These are phyloP conservation scores for Salvia sclarea DNA, from an alignment of 305 asterid species.

Conservation along the genomic window DNA sequence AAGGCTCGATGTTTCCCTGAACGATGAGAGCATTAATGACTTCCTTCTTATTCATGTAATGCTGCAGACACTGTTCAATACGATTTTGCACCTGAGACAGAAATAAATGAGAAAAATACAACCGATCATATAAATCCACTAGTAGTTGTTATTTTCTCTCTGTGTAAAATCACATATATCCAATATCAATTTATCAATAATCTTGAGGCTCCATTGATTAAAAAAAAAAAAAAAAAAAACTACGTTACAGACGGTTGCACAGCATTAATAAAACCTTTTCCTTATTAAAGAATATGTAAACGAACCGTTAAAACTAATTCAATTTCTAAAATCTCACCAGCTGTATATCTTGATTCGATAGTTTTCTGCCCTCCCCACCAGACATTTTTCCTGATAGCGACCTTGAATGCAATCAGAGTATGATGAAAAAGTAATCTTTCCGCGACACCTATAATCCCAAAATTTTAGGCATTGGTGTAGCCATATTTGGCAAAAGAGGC, in stretches of 20 bases:
- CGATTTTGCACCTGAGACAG: conserved; percentile 65
- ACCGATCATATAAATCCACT: conserved; percentile 3
- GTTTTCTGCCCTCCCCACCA: conserved; percentile 59
- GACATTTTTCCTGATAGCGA: conserved; percentile 48
- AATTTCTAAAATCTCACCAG: conserved; percentile 54
- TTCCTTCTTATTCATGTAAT: conserved; percentile 73
- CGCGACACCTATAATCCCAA: conserved; percentile 25
- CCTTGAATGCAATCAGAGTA: conserved; percentile 30
- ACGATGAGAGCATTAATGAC: conserved; percentile 48
- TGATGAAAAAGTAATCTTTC: conserved; percentile 7
- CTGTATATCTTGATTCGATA: conserved; percentile 58
- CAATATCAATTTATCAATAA: background rate
- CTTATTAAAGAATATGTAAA: background rate
- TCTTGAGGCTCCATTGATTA: background rate
- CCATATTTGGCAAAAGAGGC: conserved; percentile 24
- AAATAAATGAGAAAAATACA: conserved; percentile 11
- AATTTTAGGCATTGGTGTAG: conserved; percentile 10
- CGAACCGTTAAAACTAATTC: background rate
- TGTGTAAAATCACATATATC: background rate
- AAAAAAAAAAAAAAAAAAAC: conserved; percentile 2
- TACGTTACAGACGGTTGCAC: background rate
- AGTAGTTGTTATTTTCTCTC: background rate
- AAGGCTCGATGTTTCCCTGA: conserved; percentile 64
- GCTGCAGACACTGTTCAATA: conserved; percentile 66
- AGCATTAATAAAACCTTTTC: background rate